These are phyloP conservation scores for Bruguiera parviflora DNA, from an alignment of 345 rosid species.

Conservation along the genomic window DNA sequence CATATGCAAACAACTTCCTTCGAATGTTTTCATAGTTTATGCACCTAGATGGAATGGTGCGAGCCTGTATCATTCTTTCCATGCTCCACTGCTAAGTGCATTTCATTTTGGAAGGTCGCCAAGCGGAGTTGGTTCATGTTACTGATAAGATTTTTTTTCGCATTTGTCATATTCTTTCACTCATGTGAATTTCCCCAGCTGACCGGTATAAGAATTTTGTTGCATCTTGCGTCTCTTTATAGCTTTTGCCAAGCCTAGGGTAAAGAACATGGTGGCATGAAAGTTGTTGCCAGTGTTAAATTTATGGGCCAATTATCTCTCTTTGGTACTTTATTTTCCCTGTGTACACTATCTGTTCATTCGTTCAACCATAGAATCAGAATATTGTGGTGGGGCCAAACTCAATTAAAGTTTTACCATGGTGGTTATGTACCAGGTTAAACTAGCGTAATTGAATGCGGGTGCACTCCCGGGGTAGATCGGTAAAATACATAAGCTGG, in stretches of 20 bases:
- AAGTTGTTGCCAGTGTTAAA: conserved; percentile 13
- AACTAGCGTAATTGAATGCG: too few relatives aligned
- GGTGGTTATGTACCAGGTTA: too few relatives aligned
- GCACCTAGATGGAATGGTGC: not conserved
- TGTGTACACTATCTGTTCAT: too few relatives aligned
- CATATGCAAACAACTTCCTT: conserved; percentile 79
- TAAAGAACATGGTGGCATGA: not conserved
- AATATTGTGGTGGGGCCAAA: too few relatives aligned
- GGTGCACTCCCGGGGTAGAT: too few relatives aligned
- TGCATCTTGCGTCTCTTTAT: not conserved
- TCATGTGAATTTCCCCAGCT: not conserved
- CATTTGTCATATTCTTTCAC: conserved; percentile 12
- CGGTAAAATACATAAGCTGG: too few relatives aligned
- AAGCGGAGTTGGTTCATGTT: conserved; percentile 6
- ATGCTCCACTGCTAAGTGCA: conserved; percentile 8
- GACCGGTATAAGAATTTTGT: not conserved
- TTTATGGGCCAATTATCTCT: not conserved
- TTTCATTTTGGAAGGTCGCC: not conserved
- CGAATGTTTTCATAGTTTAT: conserved; percentile 21
- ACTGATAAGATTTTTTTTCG: not conserved
- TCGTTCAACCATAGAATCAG: too few relatives aligned
- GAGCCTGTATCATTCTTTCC: conserved; percentile 11
- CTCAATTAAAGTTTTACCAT: too few relatives aligned
- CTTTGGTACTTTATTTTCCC: too few relatives aligned
- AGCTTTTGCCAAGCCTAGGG: not conserved